phyloP scores from a whole-genome alignment of 192 early-diverging fungal genomes.

The Coemansia pectinata region DNA sequence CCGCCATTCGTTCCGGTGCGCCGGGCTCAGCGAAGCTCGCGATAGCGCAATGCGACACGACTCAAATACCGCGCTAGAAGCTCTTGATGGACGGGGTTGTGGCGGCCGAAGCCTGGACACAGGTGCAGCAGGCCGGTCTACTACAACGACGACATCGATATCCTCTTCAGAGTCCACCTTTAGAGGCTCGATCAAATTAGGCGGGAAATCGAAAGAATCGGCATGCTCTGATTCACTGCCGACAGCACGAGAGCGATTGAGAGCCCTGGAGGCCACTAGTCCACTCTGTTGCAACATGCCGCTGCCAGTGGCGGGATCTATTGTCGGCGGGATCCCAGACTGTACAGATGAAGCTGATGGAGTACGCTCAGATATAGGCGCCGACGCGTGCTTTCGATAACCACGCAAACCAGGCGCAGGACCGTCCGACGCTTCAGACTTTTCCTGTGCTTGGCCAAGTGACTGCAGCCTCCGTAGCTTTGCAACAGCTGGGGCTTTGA shows the following conservation, averaged over 20 bases:
- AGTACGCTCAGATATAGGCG: neutral
- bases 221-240: neutral
- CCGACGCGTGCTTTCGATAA: neutral
- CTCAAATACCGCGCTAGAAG: slow-evolving; percentile 4
- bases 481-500: neutral
- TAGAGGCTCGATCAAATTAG: neutral
- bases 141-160: slow-evolving; percentile 1
- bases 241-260: neutral
- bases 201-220: slow-evolving; percentile 8
- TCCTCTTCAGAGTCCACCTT: slow-evolving; percentile 4
- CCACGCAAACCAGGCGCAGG: neutral
- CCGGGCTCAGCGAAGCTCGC: slow-evolving; percentile 13
- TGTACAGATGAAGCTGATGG: neutral
- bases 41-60: slow-evolving; percentile 34
- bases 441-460: neutral
- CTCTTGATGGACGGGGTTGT: neutral
- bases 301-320: neutral
- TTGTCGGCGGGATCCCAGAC: neutral
- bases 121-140: neutral
- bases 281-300: neutral
- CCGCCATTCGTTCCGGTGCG: slow-evolving; percentile 17
- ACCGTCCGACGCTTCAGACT: neutral
- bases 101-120: neutral
- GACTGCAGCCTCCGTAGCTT: neutral
- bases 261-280: neutral